Evolutionary conservation across 2,329 filamentous ascomycete species (phyloP), one percentile per base, ranked within the genome.

Genomic region (Botrytis fabae): DNA sequence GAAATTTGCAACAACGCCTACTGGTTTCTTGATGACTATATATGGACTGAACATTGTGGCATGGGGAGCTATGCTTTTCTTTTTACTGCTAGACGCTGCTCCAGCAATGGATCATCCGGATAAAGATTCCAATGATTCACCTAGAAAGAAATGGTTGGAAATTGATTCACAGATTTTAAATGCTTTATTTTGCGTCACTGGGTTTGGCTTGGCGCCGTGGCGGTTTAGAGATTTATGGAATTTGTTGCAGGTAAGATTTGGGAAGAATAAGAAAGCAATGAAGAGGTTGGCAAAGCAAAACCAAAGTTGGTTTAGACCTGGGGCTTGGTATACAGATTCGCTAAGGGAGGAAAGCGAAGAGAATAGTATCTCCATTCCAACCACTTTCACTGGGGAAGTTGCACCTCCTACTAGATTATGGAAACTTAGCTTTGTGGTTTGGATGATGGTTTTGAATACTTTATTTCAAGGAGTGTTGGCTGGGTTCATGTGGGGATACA

Each of bases 51-150:
- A 95, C 75, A 88, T 97, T 25, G 88, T 97, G 10, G 94, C 92
- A 0, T 97, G 93, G 93, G 93, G 93, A 64, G 93, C 92, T 70
- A 97, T 97, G 93, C 86, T 97, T n/a, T 96, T 97, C 83, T 85
- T 97, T 28, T 85, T 97, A 3, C 88, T 97, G 38, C 91, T 90
- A 83, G 92, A 93, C 77, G 93, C 86, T 73, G 84, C 88, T 2
- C 90, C 91, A 5, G 88, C 89, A 74, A 93, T 93, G 91, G 93
- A 93, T 84, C 83, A 86, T 78, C 90, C 86, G 0, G 83, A 83
- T 62, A 94, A 92, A 83, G 86, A 92, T 78, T 85, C 91, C 76
- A 90, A 93, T 79, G 83, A 93, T 78, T 93, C 92, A 0, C 89
- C 92, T 1, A 88, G 93, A 25, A 86, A 91, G 32, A 91, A 90